Conservation (phyloP, 2,329 filamentous ascomycete genomes). For the Juglanconis oblonga region DNA sequence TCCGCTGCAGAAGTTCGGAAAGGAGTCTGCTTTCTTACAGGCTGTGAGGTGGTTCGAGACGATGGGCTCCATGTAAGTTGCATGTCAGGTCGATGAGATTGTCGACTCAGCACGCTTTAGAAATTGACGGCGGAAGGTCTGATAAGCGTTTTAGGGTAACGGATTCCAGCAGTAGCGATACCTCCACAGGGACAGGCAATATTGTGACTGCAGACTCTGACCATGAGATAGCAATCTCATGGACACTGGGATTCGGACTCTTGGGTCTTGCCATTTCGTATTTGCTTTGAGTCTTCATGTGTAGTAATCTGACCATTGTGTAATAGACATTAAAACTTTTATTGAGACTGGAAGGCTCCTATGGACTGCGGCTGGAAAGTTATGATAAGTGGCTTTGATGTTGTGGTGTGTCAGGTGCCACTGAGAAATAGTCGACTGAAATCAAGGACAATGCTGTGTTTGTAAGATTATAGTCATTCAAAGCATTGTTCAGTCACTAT, state of each 20-base stretch:
- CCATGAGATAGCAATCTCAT: not conserved
- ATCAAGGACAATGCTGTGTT: too few species aligned
- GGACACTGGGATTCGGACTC: not conserved
- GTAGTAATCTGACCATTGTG: not conserved
- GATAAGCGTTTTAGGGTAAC: not conserved
- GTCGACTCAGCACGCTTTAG: not conserved
- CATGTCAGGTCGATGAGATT: not conserved
- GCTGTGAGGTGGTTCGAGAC: slow-evolving; percentile 73
- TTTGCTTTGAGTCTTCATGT: not conserved
- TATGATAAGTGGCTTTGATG: too few species aligned
- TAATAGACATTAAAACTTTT: too few species aligned
- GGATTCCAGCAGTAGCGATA: not conserved
- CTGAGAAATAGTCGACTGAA: too few species aligned
- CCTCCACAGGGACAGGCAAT: not conserved
- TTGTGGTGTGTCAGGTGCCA: too few species aligned
- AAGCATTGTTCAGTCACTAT: too few species aligned
- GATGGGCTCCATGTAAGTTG: not conserved
- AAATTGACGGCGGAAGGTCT: not conserved
- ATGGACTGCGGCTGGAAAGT: too few species aligned
- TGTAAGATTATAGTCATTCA: too few species aligned
- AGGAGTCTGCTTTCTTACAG: slow-evolving; percentile 76
- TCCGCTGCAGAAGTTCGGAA: slow-evolving; percentile 60
- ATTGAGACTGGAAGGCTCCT: too few species aligned
- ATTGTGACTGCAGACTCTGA: not conserved
- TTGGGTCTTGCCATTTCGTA: not conserved